Evolutionary conservation across 2,329 filamentous ascomycete genomes (phyloP).

Genomic region (Lojkania enalia): DNA sequence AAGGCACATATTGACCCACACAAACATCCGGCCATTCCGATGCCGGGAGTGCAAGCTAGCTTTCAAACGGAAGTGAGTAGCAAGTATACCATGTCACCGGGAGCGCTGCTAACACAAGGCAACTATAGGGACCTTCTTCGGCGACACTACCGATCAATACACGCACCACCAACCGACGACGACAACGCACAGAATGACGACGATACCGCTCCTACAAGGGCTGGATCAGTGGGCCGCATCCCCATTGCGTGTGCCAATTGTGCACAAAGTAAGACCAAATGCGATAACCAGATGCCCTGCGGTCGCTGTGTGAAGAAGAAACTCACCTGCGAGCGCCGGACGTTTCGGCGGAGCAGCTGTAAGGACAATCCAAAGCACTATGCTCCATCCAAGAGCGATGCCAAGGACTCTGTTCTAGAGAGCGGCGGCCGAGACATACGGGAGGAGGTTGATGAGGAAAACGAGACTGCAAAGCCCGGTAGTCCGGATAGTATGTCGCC

Average conservation of each 20-base stretch:
- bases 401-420: background rate
- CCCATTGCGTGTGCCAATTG: constrained; percentile 4
- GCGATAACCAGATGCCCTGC: constrained; percentile 52
- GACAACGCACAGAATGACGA: constrained; percentile 47
- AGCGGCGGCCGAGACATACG: background rate
- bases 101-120: constrained; percentile 47
- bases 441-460: background rate
- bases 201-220: constrained; percentile 48
- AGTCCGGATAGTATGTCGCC: too few species aligned
- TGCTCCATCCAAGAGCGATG: too few species aligned
- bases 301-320: constrained; percentile 48
- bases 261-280: constrained; percentile 52
- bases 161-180: constrained; percentile 36
- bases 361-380: constrained; percentile 5
- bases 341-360: constrained; percentile 4
- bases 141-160: constrained; percentile 1
- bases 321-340: constrained; percentile 5
- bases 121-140: constrained; percentile 38
- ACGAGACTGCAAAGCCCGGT: background rate
- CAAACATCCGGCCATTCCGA: constrained; percentile 45
- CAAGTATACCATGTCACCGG: constrained; percentile 43
- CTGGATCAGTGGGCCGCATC: background rate
- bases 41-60: constrained; percentile 53
- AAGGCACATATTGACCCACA: constrained; percentile 50
- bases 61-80: constrained; percentile 47